Conservation (phyloP, 306 rosid genomes). For the Rosa lucieae region DNA sequence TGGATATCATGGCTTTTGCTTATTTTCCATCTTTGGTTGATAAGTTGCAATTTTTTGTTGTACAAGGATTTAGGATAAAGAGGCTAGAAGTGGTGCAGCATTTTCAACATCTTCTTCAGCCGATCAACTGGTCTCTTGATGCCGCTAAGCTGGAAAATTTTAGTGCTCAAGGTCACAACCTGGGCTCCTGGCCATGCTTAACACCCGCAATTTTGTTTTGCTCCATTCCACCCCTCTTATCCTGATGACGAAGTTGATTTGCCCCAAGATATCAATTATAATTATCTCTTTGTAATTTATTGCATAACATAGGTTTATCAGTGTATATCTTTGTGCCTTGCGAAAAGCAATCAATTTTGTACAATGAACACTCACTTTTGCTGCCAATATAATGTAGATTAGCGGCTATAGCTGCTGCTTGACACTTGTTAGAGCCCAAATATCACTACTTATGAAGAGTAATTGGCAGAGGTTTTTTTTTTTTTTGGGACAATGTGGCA, state of each 20-base stretch:
- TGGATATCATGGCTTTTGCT: conserved; percentile 1
- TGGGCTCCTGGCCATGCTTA: neutral
- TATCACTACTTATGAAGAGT: neutral
- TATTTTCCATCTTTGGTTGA: neutral
- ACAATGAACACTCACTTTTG: neutral
- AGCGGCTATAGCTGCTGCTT: neutral
- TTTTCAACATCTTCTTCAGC: neutral
- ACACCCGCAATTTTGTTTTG: conserved; percentile 24
- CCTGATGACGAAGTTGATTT: conserved; percentile 7
- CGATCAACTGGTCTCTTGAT: neutral
- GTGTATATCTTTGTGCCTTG: conserved; percentile 18
- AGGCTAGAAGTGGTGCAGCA: neutral
- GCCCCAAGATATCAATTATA: conserved; percentile 1
- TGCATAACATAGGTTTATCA: neutral
- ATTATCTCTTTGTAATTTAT: conserved; percentile 8
- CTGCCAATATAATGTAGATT: neutral
- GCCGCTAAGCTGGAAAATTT: neutral
- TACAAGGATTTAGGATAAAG: conserved; percentile 10
- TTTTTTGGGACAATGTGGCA: neutral
- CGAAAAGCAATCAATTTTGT: conserved; percentile 21
- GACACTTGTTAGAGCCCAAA: neutral
- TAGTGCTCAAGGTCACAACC: neutral
- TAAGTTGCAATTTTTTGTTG: neutral
- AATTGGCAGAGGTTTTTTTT: neutral
- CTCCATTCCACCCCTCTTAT: neutral